Evolutionary conservation across 306 rosid species (phyloP), one percentile per base, ranked within the genome.

Genomic region (Vicia sativa): DNA sequence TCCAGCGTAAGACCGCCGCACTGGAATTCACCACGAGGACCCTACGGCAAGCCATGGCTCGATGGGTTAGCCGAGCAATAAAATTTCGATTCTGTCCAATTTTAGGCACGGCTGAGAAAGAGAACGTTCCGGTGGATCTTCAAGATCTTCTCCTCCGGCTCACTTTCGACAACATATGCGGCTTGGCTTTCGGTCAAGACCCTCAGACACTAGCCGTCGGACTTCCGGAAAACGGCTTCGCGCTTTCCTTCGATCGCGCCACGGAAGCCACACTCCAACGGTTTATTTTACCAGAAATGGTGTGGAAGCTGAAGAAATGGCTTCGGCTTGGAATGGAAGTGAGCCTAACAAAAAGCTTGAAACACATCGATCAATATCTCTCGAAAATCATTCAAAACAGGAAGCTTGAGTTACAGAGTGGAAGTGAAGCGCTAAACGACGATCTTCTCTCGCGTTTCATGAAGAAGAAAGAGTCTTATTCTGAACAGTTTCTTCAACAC

Each of bases 141-240:
- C 98, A 92, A 11, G 98, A 92, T 70, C 95, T 92, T 8, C 23
- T 92, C 50, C 96, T 92, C 23, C 89, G 98, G 1, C 89, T 92
- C 78, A 92, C 98, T 0, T 92, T 92, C 1, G 98, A 92, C 35
- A 92, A 92, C 77, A 92, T 92, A n/a, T 92, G 97, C 15, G 97
- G 98, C 12, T 62, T 92, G 74, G 68, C 98, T 5, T 92, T 92
- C 6, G 98, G 98, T 0, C 80, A 79, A 19, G 98, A 92, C 41
- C 98, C 98, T 0, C 78, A 86, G 1, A 92, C 98, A 0, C 74
- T 92, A 2, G 62, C 95, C 0, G 37, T 29, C 0, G 81, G 43
- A 0, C 84, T 83, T 6, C 87, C 87, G 0, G 87, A 79, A 1
- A 76, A 79, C 46, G 25, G 28, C 0, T 83, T 83, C 23, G 78